Evolutionary conservation across 495 filamentous ascomycete genomes (phyloP).

Genomic region (Penicillium chermesinum): DNA sequence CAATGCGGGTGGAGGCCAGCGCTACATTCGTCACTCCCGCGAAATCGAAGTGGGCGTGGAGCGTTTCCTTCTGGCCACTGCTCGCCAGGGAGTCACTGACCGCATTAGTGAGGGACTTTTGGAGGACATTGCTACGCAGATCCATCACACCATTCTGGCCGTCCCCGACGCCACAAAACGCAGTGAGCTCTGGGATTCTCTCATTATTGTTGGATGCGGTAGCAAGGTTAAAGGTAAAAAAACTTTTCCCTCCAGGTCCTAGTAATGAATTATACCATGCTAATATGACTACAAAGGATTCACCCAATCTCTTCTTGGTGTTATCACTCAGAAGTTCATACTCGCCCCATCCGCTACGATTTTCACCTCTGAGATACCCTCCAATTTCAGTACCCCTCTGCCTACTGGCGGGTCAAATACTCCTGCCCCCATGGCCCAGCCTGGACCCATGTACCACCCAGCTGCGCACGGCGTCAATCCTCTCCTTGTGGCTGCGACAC

Average conservation of each 20-base stretch:
- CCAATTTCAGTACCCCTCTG: constrained; percentile 79
- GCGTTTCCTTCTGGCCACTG: constrained; percentile 71
- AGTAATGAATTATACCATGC: background rate
- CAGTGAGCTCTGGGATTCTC: constrained; percentile 79
- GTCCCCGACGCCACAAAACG: constrained; percentile 77
- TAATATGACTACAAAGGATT: constrained; percentile 47
- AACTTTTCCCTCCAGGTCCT: background rate
- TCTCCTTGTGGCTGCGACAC: constrained; percentile 83
- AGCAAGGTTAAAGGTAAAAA: constrained; percentile 67
- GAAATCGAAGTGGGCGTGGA: constrained; percentile 86
- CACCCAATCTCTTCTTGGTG: constrained; percentile 77
- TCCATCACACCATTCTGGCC: constrained; percentile 73
- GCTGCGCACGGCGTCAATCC: constrained; percentile 72
- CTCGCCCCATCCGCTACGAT: constrained; percentile 92
- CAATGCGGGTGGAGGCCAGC: constrained; percentile 20
- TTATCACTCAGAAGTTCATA: constrained; percentile 73
- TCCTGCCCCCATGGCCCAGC: constrained; percentile 58
- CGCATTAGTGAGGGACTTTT: constrained; percentile 59
- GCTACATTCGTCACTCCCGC: constrained; percentile 42
- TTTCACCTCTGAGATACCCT: constrained; percentile 93
- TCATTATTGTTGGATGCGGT: constrained; percentile 86
- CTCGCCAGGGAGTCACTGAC: constrained; percentile 25
- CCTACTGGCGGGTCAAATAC: constrained; percentile 93
- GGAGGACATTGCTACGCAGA: constrained; percentile 70
- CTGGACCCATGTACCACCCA: constrained; percentile 38